These are phyloP conservation scores for Hypoxylon trugodes DNA, from an alignment of 495 filamentous ascomycete genomes.

Conservation along the genomic window DNA sequence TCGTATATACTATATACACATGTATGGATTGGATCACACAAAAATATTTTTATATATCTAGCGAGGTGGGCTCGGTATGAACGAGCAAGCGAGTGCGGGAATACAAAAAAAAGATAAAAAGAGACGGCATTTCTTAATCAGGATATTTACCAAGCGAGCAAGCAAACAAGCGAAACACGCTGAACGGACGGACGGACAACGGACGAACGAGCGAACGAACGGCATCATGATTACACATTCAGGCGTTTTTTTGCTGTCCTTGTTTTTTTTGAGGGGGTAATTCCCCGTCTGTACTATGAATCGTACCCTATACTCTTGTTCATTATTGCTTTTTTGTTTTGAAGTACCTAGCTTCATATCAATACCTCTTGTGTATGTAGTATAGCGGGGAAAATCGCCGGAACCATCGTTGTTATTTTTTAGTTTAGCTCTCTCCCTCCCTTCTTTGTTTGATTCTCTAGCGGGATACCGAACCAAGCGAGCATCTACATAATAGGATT, in stretches of 20 bases:
- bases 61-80: background rate
- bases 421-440: background rate
- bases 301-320: background rate
- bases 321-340: background rate
- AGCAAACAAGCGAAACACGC: background rate
- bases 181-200: conserved; percentile 12
- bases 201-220: background rate
- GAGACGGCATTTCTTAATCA: conserved; percentile 8
- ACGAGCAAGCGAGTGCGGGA: background rate
- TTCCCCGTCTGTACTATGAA: conserved; percentile 32
- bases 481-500: no score
- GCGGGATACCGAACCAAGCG: background rate
- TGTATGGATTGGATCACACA: background rate
- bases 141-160: conserved; percentile 8
- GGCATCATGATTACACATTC: no score
- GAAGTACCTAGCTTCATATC: background rate
- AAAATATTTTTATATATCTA: no score
- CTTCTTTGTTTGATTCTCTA: background rate
- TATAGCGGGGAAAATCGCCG: conserved; percentile 16
- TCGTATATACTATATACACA: no score
- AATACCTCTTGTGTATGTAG: conserved; percentile 31
- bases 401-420: conserved; percentile 12
- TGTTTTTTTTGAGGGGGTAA: background rate
- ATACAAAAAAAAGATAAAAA: background rate
- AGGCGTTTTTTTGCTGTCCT: conserved; percentile 13